Conservation (phyloP, 75 land plant genomes). For the Ceratopteris richardii region DNA sequence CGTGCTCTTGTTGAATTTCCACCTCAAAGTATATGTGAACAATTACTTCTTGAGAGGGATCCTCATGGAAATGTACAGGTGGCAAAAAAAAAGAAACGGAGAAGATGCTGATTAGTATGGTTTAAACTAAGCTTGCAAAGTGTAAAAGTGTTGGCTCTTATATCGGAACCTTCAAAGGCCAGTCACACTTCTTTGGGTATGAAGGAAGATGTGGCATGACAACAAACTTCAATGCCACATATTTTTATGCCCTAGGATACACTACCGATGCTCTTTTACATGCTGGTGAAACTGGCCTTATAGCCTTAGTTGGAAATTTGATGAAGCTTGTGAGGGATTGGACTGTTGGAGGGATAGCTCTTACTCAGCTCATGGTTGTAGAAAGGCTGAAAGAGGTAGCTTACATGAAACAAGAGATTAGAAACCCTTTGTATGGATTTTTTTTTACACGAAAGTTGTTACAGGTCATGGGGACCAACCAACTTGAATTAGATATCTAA, state of each 20-base stretch:
- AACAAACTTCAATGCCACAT: conserved; percentile 83
- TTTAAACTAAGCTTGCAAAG: conserved; percentile 73
- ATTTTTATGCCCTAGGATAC: conserved; percentile 90
- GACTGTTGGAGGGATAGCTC: conserved; percentile 92
- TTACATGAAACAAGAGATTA: conserved; percentile 68
- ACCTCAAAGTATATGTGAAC: conserved; percentile 76
- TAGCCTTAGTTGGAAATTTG: conserved; percentile 87
- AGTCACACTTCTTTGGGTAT: too few species aligned
- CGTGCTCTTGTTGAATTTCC: conserved; percentile 63
- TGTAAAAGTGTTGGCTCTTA: conserved; percentile 58
- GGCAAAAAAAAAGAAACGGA: conserved; percentile 94
- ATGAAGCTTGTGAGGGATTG: conserved; percentile 69
- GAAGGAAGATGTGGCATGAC: too few species aligned
- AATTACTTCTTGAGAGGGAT: conserved; percentile 86
- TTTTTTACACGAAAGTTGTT: conserved; percentile 60
- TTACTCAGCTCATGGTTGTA: too few species aligned
- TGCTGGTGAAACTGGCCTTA: conserved; percentile 74
- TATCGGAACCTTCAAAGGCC: too few species aligned
- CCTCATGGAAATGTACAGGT: conserved; percentile 99
- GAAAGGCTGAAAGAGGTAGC: conserved; percentile 81
- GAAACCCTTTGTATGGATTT: conserved; percentile 63
- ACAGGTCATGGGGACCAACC: conserved; percentile 79
- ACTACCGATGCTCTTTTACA: conserved; percentile 84
- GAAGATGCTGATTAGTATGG: conserved; percentile 94
- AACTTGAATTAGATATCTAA: too few species aligned